phyloP scores from a whole-genome alignment of 768 basidiomycete species.

The Rhizopogon vinicolor region DNA sequence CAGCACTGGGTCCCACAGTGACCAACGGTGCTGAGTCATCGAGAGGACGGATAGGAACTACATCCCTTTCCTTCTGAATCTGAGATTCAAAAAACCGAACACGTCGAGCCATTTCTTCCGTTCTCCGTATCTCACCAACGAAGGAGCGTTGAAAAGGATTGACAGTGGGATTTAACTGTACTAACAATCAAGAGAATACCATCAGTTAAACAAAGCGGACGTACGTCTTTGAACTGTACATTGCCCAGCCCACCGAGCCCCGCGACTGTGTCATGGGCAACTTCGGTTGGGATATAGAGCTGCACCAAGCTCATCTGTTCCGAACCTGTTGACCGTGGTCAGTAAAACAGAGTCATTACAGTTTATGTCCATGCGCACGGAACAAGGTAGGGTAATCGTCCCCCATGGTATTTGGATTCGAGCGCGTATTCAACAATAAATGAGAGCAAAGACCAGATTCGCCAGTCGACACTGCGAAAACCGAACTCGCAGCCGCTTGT shows the following conservation, averaged over 20 bases:
- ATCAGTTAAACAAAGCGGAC: conserved; percentile 21
- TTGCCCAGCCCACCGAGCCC: conserved; percentile 94
- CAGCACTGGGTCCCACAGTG: conserved; percentile 87
- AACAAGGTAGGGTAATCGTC: conserved; percentile 82
- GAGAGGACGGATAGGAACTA: conserved; percentile 78
- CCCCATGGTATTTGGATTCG: conserved; percentile 40
- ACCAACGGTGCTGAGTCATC: conserved; percentile 83
- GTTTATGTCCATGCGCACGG: conserved; percentile 40
- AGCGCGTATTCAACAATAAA: not conserved
- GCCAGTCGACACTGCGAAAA: too few species aligned
- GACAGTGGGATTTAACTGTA: conserved; percentile 86
- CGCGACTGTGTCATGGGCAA: conserved; percentile 93
- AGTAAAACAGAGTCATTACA: not conserved
- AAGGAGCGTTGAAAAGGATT: conserved; percentile 99
- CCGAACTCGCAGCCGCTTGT: not conserved
- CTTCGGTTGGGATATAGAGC: conserved; percentile 95
- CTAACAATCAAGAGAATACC: conserved; percentile 4
- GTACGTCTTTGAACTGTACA: conserved; percentile 95
- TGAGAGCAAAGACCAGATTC: not conserved
- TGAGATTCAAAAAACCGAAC: conserved; percentile 86
- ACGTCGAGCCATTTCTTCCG: conserved; percentile 95
- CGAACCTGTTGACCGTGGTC: conserved; percentile 57
- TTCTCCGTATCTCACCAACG: conserved; percentile 89
- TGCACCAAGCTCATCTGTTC: conserved; percentile 98
- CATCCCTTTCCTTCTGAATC: conserved; percentile 82